Conservation (phyloP, 1,139 yeast species). For the Hemisphaericaspora xylanilytica region DNA sequence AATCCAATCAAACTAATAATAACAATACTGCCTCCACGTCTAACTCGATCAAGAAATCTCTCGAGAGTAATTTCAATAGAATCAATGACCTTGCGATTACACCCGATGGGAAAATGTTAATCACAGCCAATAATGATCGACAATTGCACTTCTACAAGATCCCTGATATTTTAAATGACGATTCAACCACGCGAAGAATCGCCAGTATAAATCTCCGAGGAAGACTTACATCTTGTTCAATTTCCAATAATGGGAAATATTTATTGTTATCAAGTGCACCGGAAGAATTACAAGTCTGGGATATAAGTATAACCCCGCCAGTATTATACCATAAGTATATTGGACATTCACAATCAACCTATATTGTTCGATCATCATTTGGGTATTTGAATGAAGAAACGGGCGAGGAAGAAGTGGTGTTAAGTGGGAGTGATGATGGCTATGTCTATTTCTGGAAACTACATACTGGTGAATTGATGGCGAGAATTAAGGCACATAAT, state of each 20-base stretch:
- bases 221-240: constrained; percentile 40
- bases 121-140: constrained; percentile 63
- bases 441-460: constrained; percentile 79
- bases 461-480: constrained; percentile 66
- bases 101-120: constrained; percentile 58
- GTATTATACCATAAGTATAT: constrained; percentile 57
- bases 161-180: constrained; percentile 35
- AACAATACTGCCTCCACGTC: neutral
- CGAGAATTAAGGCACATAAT: constrained; percentile 58
- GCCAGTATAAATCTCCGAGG: constrained; percentile 37
- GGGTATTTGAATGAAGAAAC: constrained; percentile 48
- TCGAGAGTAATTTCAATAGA: constrained; percentile 38
- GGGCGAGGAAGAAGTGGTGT: constrained; percentile 59
- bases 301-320: constrained; percentile 36
- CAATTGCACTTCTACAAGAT: constrained; percentile 52
- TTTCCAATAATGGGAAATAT: constrained; percentile 43
- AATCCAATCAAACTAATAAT: neutral
- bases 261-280: constrained; percentile 68
- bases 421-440: constrained; percentile 86
- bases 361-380: constrained; percentile 74
- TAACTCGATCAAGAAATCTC: constrained; percentile 8
- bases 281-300: constrained; percentile 81
- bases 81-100: constrained; percentile 67
- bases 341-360: constrained; percentile 72
- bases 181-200: constrained; percentile 33